These are phyloP conservation scores for Alternaria brassicicola DNA, from an alignment of 2,329 filamentous ascomycete species.

Conservation along the genomic window DNA sequence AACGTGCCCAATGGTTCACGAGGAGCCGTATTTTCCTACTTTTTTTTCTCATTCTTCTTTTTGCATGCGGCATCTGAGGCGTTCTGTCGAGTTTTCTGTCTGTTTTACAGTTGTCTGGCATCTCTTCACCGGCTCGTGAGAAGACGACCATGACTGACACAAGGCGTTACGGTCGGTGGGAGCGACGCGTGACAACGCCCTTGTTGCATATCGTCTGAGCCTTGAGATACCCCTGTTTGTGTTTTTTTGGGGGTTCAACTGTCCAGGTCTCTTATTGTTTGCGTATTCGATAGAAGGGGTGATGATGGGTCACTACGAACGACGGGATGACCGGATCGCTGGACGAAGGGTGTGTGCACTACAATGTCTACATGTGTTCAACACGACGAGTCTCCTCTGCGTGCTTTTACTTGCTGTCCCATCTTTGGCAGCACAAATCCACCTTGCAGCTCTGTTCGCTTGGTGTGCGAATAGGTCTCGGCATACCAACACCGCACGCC, in stretches of 20 bases:
- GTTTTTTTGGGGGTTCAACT: conserved; percentile 8
- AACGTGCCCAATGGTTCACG: not conserved
- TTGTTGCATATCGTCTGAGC: conserved; percentile 20
- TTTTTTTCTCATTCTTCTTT: not conserved
- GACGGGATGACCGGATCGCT: not conserved
- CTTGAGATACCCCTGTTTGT: conserved; percentile 28
- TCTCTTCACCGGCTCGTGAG: conserved; percentile 26
- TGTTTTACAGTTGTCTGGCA: conserved; percentile 1
- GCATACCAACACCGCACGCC: no score
- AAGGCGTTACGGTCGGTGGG: conserved; percentile 32
- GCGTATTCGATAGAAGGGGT: not conserved
- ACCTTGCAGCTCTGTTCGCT: no score
- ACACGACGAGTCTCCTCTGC: no score
- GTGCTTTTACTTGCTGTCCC: no score
- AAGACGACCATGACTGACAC: conserved; percentile 22
- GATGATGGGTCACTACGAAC: not conserved
- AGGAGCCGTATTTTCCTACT: not conserved
- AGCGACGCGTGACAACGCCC: conserved; percentile 27
- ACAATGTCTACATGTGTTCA: no score
- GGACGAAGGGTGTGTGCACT: not conserved
- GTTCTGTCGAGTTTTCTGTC: not conserved
- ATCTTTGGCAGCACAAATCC: no score
- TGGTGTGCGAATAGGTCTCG: no score
- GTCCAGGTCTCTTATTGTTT: conserved; percentile 1
- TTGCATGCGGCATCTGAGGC: conserved; percentile 1